Evolutionary conservation across 2,329 filamentous ascomycete genomes (phyloP).

Genomic region (Byssochlamys sp.): DNA sequence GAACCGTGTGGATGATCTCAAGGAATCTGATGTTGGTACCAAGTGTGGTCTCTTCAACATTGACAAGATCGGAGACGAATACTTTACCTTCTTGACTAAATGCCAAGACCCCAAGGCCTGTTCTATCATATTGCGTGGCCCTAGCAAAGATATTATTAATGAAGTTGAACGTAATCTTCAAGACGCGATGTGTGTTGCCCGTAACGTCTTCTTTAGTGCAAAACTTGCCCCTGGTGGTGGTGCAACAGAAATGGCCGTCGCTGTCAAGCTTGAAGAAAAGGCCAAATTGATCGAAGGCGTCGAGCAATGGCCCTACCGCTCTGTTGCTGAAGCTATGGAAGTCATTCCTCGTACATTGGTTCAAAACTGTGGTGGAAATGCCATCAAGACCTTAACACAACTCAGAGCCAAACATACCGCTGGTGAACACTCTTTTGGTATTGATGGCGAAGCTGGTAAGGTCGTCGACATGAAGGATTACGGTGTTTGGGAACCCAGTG

Average conservation of each 20-base stretch:
- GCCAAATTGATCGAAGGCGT: constrained; percentile 92
- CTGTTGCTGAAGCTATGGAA: constrained; percentile 92
- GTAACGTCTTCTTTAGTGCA: constrained; percentile 96
- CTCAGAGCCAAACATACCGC: constrained; percentile 93
- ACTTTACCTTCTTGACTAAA: constrained; percentile 96
- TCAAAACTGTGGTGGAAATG: constrained; percentile 89
- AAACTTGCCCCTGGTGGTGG: constrained; percentile 87
- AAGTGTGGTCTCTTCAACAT: constrained; percentile 94
- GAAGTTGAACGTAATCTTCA: constrained; percentile 97
- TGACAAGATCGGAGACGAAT: constrained; percentile 98
- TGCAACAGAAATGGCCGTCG: constrained; percentile 95
- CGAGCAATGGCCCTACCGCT: constrained; percentile 97
- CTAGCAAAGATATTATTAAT: constrained; percentile 95
- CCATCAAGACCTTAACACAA: constrained; percentile 87
- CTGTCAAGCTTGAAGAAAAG: constrained; percentile 73
- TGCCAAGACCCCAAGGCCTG: constrained; percentile 93
- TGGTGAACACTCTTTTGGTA: constrained; percentile 77
- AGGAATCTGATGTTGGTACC: constrained; percentile 87
- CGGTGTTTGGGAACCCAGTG: constrained; percentile 94
- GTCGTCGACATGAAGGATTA: constrained; percentile 95
- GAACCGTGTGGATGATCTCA: constrained; percentile 86
- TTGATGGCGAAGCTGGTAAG: constrained; percentile 87
- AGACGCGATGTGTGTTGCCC: constrained; percentile 94
- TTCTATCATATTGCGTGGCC: constrained; percentile 87
- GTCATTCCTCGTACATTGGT: constrained; percentile 92